phyloP scores from a whole-genome alignment of 345 rosid species.

The Combretum micranthum region DNA sequence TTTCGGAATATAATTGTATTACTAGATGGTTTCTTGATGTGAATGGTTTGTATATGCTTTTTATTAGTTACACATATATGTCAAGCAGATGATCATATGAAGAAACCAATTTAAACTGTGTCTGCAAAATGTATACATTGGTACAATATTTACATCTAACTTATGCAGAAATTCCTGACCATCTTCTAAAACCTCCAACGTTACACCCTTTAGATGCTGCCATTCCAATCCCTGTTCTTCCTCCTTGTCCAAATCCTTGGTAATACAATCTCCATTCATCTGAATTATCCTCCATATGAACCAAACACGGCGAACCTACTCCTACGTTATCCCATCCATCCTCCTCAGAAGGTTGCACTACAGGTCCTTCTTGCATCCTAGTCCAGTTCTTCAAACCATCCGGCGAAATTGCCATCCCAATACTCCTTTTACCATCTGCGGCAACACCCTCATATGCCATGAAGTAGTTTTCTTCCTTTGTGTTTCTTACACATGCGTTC shows the following conservation, averaged over 20 bases:
- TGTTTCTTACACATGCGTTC: conserved; percentile 51
- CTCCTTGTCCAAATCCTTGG: conserved; percentile 48
- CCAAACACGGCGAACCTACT: conserved; percentile 60
- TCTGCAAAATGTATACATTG: too few species aligned
- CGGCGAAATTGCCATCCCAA: conserved; percentile 53
- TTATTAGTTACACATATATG: too few species aligned
- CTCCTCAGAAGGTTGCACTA: conserved; percentile 25
- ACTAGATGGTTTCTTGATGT: too few species aligned
- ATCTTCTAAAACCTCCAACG: conserved; percentile 40
- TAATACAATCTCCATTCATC: conserved; percentile 75
- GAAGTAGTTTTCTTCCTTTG: conserved; percentile 51
- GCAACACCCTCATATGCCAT: conserved; percentile 70
- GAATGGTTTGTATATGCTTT: too few species aligned
- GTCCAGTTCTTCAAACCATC: conserved; percentile 64
- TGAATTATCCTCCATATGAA: conserved; percentile 55
- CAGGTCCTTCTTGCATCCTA: conserved; percentile 34
- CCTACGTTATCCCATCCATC: conserved; percentile 61
- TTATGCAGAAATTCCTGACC: conserved; percentile 48
- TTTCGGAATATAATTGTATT: too few species aligned
- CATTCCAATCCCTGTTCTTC: conserved; percentile 66
- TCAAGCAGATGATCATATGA: too few species aligned
- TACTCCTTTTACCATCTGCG: conserved; percentile 37
- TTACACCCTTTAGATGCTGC: conserved; percentile 47
- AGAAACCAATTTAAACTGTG: too few species aligned
- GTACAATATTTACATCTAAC: not conserved